Conservation (phyloP, 768 basidiomycete genomes). For the Leucosporidium scottii region DNA sequence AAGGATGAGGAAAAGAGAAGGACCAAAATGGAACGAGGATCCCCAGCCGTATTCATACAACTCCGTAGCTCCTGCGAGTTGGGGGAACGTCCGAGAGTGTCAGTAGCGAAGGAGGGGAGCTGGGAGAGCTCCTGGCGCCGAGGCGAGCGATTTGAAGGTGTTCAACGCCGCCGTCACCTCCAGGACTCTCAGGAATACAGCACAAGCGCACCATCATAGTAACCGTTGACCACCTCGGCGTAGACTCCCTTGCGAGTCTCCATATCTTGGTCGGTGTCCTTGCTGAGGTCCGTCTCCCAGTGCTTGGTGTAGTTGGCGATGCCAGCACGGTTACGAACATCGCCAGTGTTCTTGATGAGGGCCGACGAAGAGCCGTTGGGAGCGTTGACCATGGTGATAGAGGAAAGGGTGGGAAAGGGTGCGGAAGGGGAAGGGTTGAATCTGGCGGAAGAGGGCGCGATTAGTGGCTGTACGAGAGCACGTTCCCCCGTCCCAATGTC, state of each 20-base stretch:
- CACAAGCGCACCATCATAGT: slow-evolving; percentile 76
- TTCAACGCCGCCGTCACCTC: neutral
- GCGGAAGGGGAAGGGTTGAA: neutral
- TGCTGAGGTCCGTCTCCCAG: slow-evolving; percentile 75
- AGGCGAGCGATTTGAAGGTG: neutral
- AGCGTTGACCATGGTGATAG: slow-evolving; percentile 19
- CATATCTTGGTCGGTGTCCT: slow-evolving; percentile 61
- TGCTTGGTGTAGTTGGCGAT: slow-evolving; percentile 81
- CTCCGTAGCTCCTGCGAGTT: slow-evolving; percentile 51
- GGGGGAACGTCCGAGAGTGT: neutral
- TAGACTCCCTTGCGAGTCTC: slow-evolving; percentile 72
- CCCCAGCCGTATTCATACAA: slow-evolving; percentile 79
- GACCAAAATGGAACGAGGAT: neutral
- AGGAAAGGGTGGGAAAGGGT: no score
- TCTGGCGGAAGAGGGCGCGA: neutral
- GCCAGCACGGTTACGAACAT: slow-evolving; percentile 60
- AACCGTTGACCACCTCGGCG: slow-evolving; percentile 84
- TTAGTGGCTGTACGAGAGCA: neutral
- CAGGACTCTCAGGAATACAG: neutral
- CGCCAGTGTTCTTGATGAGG: slow-evolving; percentile 37
- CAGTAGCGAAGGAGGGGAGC: neutral
- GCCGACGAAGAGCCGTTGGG: slow-evolving; percentile 15
- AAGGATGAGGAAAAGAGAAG: slow-evolving; percentile 45
- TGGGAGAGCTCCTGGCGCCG: no score
- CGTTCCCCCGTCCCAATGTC: neutral